Conservation (phyloP, 2,329 filamentous ascomycete species). For the Monilinia polystroma region DNA sequence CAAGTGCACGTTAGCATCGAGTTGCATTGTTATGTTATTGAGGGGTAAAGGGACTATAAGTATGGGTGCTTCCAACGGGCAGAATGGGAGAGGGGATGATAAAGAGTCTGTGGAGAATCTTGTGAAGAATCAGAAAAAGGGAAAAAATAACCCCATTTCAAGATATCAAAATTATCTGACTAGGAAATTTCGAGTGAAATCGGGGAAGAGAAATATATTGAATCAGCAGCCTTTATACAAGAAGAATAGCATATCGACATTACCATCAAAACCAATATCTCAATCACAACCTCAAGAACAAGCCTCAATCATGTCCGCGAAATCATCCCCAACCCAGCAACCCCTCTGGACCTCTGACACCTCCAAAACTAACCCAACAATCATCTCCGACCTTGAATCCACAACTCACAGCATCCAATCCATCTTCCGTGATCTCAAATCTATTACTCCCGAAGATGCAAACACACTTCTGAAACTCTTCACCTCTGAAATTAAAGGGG, state of each 20-base stretch:
- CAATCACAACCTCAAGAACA: background rate
- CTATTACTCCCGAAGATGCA: constrained; percentile 47
- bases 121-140: background rate
- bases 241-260: background rate
- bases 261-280: background rate
- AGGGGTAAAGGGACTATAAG: background rate
- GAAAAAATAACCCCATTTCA: background rate
- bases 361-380: constrained; percentile 4
- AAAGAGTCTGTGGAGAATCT: background rate
- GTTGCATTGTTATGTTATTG: background rate
- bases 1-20: background rate
- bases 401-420: constrained; percentile 16
- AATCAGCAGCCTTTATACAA: background rate
- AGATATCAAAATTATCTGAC: constrained; percentile 11
- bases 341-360: constrained; percentile 7
- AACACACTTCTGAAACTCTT: constrained; percentile 61
- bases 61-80: background rate
- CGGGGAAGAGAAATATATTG: background rate
- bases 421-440: constrained; percentile 44
- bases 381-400: constrained; percentile 15
- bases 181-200: background rate
- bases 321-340: background rate
- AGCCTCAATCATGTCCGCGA: background rate
- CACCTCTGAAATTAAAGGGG: constrained; percentile 60
- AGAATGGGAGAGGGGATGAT: background rate